A percentile compares a stretch with the other conserved stretches of the same genome.
These are phyloP conservation scores for Dactylellina parvicollis DNA, from an alignment of 2,329 filamentous ascomycete species.

Conservation along the genomic window DNA sequence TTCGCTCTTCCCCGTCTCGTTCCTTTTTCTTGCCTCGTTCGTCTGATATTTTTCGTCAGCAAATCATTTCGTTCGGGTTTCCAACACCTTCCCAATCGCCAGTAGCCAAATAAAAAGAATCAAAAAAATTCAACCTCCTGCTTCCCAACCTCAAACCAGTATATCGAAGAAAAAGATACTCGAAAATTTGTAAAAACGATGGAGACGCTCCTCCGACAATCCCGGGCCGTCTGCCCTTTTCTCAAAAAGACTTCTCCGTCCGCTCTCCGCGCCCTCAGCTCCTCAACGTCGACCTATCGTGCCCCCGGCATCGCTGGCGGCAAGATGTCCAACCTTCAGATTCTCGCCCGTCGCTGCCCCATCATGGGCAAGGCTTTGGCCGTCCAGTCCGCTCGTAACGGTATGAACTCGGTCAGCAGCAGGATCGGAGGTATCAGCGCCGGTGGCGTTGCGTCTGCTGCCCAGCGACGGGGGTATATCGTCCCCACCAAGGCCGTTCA, in stretches of 20 bases:
- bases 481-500: slow-evolving; percentile 70
- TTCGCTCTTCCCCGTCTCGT: not conserved
- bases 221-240: slow-evolving; percentile 96
- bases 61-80: slow-evolving; percentile 8
- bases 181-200: slow-evolving; percentile 65
- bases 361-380: slow-evolving; percentile 98
- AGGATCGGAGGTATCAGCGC: slow-evolving; percentile 65
- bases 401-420: slow-evolving; percentile 40
- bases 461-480: slow-evolving; percentile 62
- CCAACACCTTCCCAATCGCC: slow-evolving; percentile 31
- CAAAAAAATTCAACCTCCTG: not conserved
- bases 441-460: slow-evolving; percentile 63
- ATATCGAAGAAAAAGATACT: slow-evolving; percentile 21
- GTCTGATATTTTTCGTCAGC: slow-evolving; percentile 2
- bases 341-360: slow-evolving; percentile 91
- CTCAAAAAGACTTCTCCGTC: slow-evolving; percentile 92
- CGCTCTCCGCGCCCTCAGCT: slow-evolving; percentile 87
- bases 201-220: slow-evolving; percentile 95
- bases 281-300: slow-evolving; percentile 68
- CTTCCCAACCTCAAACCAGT: slow-evolving; percentile 17
- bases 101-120: not conserved
- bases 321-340: slow-evolving; percentile 96
- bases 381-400: slow-evolving; percentile 72
- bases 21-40: not conserved
- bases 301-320: slow-evolving; percentile 79